Evolutionary conservation across 352 stramenopile species (phyloP), one percentile per base, ranked within the genome.

Genomic region (Poterioochromonas sp.): DNA sequence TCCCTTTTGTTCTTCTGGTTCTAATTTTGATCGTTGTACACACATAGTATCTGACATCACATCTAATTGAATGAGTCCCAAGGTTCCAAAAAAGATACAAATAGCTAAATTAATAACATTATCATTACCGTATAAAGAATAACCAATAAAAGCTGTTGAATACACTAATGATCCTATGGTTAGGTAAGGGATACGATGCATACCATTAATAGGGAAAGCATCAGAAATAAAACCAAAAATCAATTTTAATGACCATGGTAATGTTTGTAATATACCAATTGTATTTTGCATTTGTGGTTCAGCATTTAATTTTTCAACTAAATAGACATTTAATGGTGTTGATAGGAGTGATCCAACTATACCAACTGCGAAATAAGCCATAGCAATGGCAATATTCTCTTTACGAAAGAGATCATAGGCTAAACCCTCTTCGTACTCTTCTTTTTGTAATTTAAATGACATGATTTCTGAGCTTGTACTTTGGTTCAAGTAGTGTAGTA

Each of bases 41-140:
- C 41, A 62, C 60, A 88, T 84, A 20, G 84, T 84, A 78, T 88
- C 84, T 15, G 82, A 84, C 65, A 86, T 85, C 8, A 88, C 84
- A 73, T 88, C 84, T 26, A 83, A 79, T 62, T 86, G 62, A 79
- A 88, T 88, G 62, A 86, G 85, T 12, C 81, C 83, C 37, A 81
- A 73, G n/a, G 81, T 84, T 47, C 77, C 78, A 0, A 86, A n/a
- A 54, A 87, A 84, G 0, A 80, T 54, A 35, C 78, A 70, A 20
- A 29, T 26, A 35, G 81, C 32, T 20, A 85, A 58, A n/a, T n/a
- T 37, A 12, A 64, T 29, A 11, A 76, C 44, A 47, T 64, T 76
- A 64, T 76, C 11, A 15, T 40, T 43, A 32, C 47, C 12, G 0
- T 43, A n/a, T 5, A 62, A 44, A 5, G 69, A 5, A 47, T 82